These are phyloP conservation scores for Starmerella gropengiesseri DNA, from an alignment of 805 yeast genomes.

Conservation along the genomic window DNA sequence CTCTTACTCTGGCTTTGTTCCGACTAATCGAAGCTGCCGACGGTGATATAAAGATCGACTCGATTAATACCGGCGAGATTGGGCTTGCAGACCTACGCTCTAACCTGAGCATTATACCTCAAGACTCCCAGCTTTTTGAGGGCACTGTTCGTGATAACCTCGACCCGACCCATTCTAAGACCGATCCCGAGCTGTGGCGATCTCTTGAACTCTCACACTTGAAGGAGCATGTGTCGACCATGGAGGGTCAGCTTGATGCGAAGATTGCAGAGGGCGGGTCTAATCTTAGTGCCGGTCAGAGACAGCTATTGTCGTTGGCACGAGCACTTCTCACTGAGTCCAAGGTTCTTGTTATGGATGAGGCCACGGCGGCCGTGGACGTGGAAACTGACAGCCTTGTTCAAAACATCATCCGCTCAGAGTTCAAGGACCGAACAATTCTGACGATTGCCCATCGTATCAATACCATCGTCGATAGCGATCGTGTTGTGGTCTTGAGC, in stretches of 20 bases:
- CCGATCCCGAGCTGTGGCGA: conserved; percentile 74
- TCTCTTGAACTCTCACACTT: conserved; percentile 71
- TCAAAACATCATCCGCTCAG: conserved; percentile 66
- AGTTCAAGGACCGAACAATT: conserved; percentile 66
- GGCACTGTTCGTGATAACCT: conserved; percentile 77
- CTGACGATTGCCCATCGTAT: conserved; percentile 83
- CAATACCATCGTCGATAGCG: conserved; percentile 79
- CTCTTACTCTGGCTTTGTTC: conserved; percentile 73
- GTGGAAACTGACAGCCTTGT: conserved; percentile 71
- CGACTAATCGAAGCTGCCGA: conserved; percentile 67
- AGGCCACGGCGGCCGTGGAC: conserved; percentile 85
- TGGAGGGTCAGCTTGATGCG: conserved; percentile 48
- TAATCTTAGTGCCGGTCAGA: conserved; percentile 81
- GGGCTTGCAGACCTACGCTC: conserved; percentile 73
- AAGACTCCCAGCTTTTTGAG: conserved; percentile 84
- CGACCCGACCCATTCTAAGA: conserved; percentile 62
- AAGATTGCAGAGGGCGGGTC: conserved; percentile 65
- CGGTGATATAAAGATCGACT: conserved; percentile 67
- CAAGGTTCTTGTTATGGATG: conserved; percentile 69
- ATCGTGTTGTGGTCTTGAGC: conserved; percentile 63
- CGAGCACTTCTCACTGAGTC: conserved; percentile 70
- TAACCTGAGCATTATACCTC: conserved; percentile 76
- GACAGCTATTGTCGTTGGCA: conserved; percentile 74
- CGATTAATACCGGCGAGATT: conserved; percentile 48
- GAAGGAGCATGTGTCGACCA: conserved; percentile 47